Percentiles rank a stretch among this genome's conserved stretches.
phyloP scores from a whole-genome alignment of 2,329 filamentous ascomycete species.

The Geosmithia putterillii region DNA sequence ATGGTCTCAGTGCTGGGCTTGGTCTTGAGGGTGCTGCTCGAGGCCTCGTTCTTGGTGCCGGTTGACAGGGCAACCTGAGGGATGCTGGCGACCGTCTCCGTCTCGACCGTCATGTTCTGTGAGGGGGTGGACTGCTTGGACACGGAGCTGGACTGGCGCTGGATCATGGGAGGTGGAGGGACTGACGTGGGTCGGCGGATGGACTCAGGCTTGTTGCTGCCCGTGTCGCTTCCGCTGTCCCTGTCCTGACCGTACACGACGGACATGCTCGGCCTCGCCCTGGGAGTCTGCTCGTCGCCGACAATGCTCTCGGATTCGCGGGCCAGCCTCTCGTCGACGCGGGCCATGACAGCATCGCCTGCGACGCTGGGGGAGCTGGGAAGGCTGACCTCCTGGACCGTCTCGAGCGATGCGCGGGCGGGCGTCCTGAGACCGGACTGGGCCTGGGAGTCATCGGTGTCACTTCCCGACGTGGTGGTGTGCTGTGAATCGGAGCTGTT shows the following conservation, averaged over 20 bases:
- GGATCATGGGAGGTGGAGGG: constrained; percentile 41
- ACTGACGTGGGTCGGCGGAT: constrained; percentile 29
- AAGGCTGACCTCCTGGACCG: constrained; percentile 81
- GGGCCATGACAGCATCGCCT: constrained; percentile 34
- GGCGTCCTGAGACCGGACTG: constrained; percentile 46
- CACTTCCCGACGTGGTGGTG: constrained; percentile 33
- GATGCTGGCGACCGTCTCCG: constrained; percentile 86
- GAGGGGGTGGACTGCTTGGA: constrained; percentile 67
- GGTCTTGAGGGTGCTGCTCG: constrained; percentile 62
- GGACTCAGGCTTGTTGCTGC: constrained; percentile 29
- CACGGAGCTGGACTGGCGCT: constrained; percentile 50
- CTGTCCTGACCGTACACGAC: constrained; percentile 19
- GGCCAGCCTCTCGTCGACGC: constrained; percentile 34
- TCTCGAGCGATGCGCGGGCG: constrained; percentile 60
- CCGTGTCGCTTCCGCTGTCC: constrained; percentile 58
- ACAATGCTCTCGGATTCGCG: constrained; percentile 28
- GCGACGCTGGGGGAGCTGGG: constrained; percentile 52
- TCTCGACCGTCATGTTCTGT: constrained; percentile 93
- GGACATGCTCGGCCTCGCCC: constrained; percentile 32
- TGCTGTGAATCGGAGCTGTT: constrained; percentile 16
- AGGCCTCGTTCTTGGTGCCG: constrained; percentile 50
- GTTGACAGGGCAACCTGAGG: constrained; percentile 67
- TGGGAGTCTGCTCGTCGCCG: constrained; percentile 26
- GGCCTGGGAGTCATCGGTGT: constrained; percentile 35
- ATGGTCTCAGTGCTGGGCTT: constrained; percentile 96